Evolutionary conservation across 2,329 filamentous ascomycete genomes (phyloP).

Genomic region (Incumbomyces delicatus): DNA sequence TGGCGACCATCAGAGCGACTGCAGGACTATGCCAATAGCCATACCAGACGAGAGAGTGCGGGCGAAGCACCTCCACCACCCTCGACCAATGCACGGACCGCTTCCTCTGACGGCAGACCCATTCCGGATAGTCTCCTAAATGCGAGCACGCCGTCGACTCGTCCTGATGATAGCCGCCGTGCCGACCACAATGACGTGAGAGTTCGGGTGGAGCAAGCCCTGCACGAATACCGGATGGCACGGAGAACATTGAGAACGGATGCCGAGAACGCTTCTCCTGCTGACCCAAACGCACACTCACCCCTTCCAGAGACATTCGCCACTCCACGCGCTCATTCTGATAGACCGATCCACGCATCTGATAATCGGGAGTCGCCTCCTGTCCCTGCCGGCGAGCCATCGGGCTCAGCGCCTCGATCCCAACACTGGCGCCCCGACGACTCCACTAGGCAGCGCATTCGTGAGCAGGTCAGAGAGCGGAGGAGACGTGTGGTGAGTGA

Average conservation of each 20-base stretch:
- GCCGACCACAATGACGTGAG: constrained; percentile 1
- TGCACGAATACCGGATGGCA: constrained; percentile 4
- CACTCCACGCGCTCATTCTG: not conserved
- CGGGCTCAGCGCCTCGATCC: too few relatives aligned
- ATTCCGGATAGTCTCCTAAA: too few relatives aligned
- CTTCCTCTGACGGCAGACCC: too few relatives aligned
- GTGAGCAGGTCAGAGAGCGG: not conserved
- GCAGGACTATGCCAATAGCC: constrained; percentile 6
- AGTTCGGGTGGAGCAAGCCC: constrained; percentile 3
- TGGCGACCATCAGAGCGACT: constrained; percentile 4
- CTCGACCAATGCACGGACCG: too few relatives aligned
- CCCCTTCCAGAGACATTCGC: too few relatives aligned
- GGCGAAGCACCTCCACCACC: too few relatives aligned
- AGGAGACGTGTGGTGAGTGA: not conserved
- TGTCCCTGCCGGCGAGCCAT: too few relatives aligned
- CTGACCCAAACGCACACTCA: too few relatives aligned
- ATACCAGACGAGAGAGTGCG: not conserved
- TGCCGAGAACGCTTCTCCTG: not conserved
- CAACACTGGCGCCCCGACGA: not conserved
- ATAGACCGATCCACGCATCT: not conserved
- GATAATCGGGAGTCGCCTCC: not conserved
- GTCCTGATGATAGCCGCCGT: not conserved
- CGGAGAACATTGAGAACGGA: not conserved
- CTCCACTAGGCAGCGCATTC: not conserved
- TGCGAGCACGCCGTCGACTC: not conserved